Base-by-base conservation (phyloP, 306 rosid genomes). In the Quercus glauca region DNA sequence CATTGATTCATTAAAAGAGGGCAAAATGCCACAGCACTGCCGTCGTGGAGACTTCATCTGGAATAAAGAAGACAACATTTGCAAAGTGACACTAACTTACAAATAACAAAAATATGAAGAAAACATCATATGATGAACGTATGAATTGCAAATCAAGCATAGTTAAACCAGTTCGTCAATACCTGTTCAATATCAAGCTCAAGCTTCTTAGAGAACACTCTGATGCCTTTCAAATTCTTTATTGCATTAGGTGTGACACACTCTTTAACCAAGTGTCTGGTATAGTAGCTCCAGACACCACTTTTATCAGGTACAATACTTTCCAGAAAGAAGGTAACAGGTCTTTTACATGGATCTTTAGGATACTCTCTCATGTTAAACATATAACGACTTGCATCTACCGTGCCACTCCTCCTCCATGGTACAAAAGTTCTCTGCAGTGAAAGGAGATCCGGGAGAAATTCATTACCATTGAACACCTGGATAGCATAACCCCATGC, bases 1-100 rank as follows among this genome's bases (percentile, higher is more conserved):
- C 86, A 81, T 78, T 58, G 90, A 80, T 35, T 84, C 82, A 60
- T 83, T 85, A 58, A 82, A 77, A 76, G 81, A 53, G 15, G 87
- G 81, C 80, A 86, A 73, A 35, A 89, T 85, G 56, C 76, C 61
- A 78, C 97, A 92, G 86, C 97, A 94, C 49, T 89, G 92, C 5
- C 99, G 91, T 18, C 92, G 95, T 15, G 86, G 93, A 52, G 99
- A 93, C 87, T 90, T 91, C 87, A 90, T 87, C 97, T 92, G 90
- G 58, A 78, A 56, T 57, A 67, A 65, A 80, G 19, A 67, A 59
- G 18, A 75, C 25, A 41, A 69, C 23, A 63, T 58, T 49, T 18
- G 69, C 65, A 82, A 76, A 56, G 70, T 64, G 70, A 51, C 28
- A 60, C 33, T 2, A 56, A 82, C 71, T 75, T 6, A 41, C 55